Evolutionary conservation across 805 yeast genomes (phyloP), one percentile per base, ranked within the genome.

Genomic region (Candida methanosorbosa): DNA sequence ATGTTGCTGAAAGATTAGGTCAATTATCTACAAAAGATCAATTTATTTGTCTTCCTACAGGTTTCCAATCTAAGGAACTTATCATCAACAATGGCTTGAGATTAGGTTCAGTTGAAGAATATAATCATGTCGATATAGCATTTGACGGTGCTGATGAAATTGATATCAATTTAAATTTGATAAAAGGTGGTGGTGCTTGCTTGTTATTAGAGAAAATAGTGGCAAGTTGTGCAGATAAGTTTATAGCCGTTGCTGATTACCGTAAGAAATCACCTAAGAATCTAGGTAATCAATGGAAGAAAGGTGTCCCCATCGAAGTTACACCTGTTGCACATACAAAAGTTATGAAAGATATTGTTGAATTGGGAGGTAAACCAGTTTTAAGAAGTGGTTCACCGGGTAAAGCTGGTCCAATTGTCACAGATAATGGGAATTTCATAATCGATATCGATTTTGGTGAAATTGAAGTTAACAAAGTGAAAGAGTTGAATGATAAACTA

Each of bases 91-190:
- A 87, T 48, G 92, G 92, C 0, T 67, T 92, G 43, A 68, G 59
- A 29, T 66, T 88, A 44, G 95, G 94, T 2, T 68, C 82, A 8
- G 74, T 90, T 41, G 97, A 90, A 50, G 88, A 86, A 63, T 78
- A 64, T 44, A 84, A 94, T 2, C 68, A 70, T 17, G 64, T 92
- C 30, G 98, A 92, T 55, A 76, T 92, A 46, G 95, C 96, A 2
- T 92, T 92, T 56, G 98, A 92, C 58, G 98, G 98, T 30, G 97
- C 98, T 3, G 98, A 92, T 59, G 98, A 92, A 59, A 88, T 88
- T 38, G 97, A 90, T 58, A 54, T 72, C 4, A 54, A 68, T 17
- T 68, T 92, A 48, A 84, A 87, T 53, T 77, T 88, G 48, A 92
- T 92, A 56, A 92, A 92, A 61, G 98, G 98, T 45, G 98, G 98